Conservation (phyloP, 2,329 filamentous ascomycete genomes). For the Penicillium sp. region DNA sequence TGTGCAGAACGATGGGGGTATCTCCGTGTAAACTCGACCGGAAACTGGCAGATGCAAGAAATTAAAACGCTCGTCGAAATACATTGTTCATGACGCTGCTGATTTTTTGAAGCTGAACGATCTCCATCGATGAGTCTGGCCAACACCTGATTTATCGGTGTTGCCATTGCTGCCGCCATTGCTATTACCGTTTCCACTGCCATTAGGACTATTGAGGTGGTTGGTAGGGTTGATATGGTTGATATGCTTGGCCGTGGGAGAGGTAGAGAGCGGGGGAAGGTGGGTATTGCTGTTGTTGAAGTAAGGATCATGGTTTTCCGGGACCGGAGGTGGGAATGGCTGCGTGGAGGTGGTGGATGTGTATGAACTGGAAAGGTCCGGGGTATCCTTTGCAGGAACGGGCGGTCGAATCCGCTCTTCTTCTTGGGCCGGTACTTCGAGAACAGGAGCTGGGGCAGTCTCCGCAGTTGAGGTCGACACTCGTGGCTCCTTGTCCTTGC, state of each 20-base stretch:
- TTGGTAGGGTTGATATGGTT: background rate
- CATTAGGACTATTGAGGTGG: background rate
- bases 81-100: slow-evolving; percentile 8
- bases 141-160: slow-evolving; percentile 12
- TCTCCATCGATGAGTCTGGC: slow-evolving; percentile 22
- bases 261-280: background rate
- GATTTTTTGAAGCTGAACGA: slow-evolving; percentile 26
- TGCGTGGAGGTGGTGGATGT: slow-evolving; percentile 15
- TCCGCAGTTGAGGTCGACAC: slow-evolving; percentile 28
- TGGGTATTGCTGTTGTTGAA: background rate
- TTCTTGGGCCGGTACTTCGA: slow-evolving; percentile 18
- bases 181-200: background rate
- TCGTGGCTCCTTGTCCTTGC: slow-evolving; percentile 40
- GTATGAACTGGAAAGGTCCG: slow-evolving; percentile 15
- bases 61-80: slow-evolving; percentile 8
- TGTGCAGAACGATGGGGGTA: slow-evolving; percentile 23
- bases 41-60: slow-evolving; percentile 14
- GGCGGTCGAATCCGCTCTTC: slow-evolving; percentile 11
- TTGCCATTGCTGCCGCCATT: background rate
- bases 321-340: slow-evolving; percentile 10
- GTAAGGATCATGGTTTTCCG: slow-evolving; percentile 7
- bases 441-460: slow-evolving; percentile 14
- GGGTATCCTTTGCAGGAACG: slow-evolving; percentile 14
- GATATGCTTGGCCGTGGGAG: background rate
- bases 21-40: slow-evolving; percentile 16